These are phyloP conservation scores for Arbutus unedo DNA, from an alignment of 148 eudicot species.

Conservation along the genomic window DNA sequence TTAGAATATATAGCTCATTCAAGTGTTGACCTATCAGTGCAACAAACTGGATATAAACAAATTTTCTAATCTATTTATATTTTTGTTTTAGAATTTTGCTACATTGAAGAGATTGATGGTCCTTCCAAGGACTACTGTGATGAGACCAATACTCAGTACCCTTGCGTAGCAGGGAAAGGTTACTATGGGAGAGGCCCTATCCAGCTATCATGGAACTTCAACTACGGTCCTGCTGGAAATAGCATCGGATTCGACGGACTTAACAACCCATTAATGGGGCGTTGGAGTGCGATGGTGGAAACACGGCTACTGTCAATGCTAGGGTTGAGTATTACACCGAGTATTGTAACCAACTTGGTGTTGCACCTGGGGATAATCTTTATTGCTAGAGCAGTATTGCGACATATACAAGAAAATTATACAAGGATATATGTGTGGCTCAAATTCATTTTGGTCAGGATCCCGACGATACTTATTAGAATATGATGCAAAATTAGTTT, in stretches of 20 bases:
- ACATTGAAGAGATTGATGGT: conserved; percentile 41
- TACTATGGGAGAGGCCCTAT: conserved; percentile 71
- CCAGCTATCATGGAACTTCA: conserved; percentile 59
- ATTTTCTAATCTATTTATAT: conserved; percentile 23
- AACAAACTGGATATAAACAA: conserved; percentile 10
- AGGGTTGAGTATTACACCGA: conserved; percentile 37
- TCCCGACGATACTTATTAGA: not conserved
- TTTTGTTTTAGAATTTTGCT: conserved; percentile 42
- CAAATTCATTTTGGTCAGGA: not conserved
- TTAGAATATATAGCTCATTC: too few relatives aligned
- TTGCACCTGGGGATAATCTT: conserved; percentile 33
- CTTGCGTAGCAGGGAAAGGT: conserved; percentile 31
- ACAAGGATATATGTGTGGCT: too few relatives aligned
- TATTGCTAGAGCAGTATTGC: conserved; percentile 21
- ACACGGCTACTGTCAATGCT: conserved; percentile 16
- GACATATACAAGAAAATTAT: not conserved
- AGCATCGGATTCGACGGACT: conserved; percentile 41
- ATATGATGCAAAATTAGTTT: not conserved
- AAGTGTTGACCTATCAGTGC: too few relatives aligned
- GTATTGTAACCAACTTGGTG: conserved; percentile 48
- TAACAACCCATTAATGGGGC: conserved; percentile 40
- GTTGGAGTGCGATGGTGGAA: conserved; percentile 43
- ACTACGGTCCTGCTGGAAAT: conserved; percentile 51
- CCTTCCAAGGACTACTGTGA: conserved; percentile 31
- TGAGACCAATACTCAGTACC: conserved; percentile 29